phyloP scores from a whole-genome alignment of 1,284 basidiomycete species.

The Pseudozyma pruni region DNA sequence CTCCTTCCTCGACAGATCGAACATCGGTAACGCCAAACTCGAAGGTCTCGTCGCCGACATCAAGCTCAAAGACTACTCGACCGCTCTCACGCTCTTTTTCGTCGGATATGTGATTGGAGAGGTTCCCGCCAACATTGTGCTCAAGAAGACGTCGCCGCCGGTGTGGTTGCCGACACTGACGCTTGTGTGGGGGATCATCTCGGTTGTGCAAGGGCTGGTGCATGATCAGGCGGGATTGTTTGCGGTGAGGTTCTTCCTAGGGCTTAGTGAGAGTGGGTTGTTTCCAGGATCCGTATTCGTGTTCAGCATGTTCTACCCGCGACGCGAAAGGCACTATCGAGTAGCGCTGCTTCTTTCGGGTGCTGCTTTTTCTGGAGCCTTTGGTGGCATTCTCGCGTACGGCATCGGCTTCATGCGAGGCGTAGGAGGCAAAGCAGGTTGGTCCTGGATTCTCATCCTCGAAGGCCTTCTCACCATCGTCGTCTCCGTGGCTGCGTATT shows the following conservation, averaged over 20 bases:
- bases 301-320: slow-evolving; percentile 75
- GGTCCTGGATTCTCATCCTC: slow-evolving; percentile 74
- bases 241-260: slow-evolving; percentile 72
- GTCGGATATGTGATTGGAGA: slow-evolving; percentile 56
- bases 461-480: slow-evolving; percentile 74
- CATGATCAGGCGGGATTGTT: slow-evolving; percentile 74
- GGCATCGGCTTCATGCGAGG: slow-evolving; percentile 74
- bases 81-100: slow-evolving; percentile 50
- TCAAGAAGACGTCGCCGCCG: slow-evolving; percentile 74
- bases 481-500: slow-evolving; percentile 72
- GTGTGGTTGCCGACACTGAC: slow-evolving; percentile 75
- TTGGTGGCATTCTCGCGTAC: slow-evolving; percentile 71
- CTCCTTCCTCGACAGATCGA: slow-evolving; percentile 51
- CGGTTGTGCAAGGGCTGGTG: slow-evolving; percentile 73
- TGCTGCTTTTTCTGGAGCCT: slow-evolving; percentile 54
- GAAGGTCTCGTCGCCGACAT: slow-evolving; percentile 52
- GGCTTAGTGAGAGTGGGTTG: slow-evolving; percentile 54
- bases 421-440: slow-evolving; percentile 70
- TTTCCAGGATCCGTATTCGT: slow-evolving; percentile 76
- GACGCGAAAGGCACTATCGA: slow-evolving; percentile 74
- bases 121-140: slow-evolving; percentile 51
- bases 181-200: slow-evolving; percentile 74
- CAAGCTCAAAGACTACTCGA: slow-evolving; percentile 47
- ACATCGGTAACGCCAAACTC: slow-evolving; percentile 57
- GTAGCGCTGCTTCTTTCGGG: slow-evolving; percentile 72